Evolutionary conservation across 2,329 filamentous ascomycete genomes (phyloP), one percentile per base, ranked within the genome.

Genomic region (Pseudogymnoascus sp.): DNA sequence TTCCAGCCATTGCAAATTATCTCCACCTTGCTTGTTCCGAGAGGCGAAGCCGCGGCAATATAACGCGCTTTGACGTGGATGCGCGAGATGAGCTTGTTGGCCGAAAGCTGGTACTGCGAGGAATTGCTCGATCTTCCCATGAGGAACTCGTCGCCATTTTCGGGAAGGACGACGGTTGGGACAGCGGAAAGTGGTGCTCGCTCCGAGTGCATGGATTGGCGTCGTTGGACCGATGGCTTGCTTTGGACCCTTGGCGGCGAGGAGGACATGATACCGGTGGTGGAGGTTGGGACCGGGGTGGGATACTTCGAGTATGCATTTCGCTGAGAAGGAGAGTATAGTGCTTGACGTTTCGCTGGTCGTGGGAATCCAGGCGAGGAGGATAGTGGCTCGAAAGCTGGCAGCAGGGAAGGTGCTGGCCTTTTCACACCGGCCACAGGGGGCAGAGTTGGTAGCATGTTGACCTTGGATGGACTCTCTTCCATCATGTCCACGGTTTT

Each of bases 1-100:
- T 99, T 99, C 93, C 93, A 97, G 21, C 95, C 95, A 71, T 89
- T 85, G 80, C 95, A 99, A 71, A 91, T 83, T 70, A 99, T 89
- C 75, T 96, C 90, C 56, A 99, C 85, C 75, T 86, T 88, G 74
- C 89, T 90, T 66, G 86, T 82, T 69, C 90, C 86, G 70, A 90
- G 82, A 4, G 83, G 83, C 63, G 84, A 82, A 19, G 82, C 78
- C 11, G 90, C 85, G 21, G 88, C 82, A 67, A 93, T 84, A 75
- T 93, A 99, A 62, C 87, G 85, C 67, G 92, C 93, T 77, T 91
- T 89, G 75, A 97, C 89, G 74, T 99, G 95, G 23, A 97, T 86
- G 72, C 95, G 89, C 71, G 95, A 97, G 67, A 99, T 91, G 65
- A 96, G 85, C 56, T 92, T 90, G 77, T 96, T 96, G 69, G 91